Evolutionary conservation across 768 basidiomycete genomes (phyloP).

Genomic region (Paxillus involutus): DNA sequence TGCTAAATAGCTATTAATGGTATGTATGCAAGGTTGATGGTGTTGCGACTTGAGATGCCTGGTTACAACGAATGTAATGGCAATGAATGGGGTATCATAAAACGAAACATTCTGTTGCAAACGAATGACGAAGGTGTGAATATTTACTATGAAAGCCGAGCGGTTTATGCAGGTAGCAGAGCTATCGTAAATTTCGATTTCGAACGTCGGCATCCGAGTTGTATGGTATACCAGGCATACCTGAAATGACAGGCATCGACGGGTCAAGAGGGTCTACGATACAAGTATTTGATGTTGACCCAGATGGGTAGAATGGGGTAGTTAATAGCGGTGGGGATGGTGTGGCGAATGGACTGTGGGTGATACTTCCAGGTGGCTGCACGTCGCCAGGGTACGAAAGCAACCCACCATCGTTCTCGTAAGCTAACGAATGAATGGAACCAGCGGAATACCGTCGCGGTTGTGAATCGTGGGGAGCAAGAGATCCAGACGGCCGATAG

Average conservation of each 20-base stretch:
- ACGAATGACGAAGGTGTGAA: constrained; percentile 1
- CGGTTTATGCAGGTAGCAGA: constrained; percentile 5
- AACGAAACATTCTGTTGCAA: background rate
- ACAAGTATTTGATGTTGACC: constrained; percentile 6
- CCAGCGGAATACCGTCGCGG: constrained; percentile 21
- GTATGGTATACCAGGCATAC: constrained; percentile 17
- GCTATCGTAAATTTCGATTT: constrained; percentile 6
- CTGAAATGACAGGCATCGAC: constrained; percentile 10
- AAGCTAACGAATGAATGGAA: constrained; percentile 16
- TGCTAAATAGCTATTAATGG: constrained; percentile 18
- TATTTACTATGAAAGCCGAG: constrained; percentile 20
- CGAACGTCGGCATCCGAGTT: constrained; percentile 8
- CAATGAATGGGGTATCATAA: constrained; percentile 3
- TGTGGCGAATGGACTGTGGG: constrained; percentile 12
- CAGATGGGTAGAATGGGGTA: constrained; percentile 31
- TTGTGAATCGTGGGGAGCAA: constrained; percentile 7
- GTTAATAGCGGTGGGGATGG: constrained; percentile 28
- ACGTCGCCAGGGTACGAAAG: constrained; percentile 12
- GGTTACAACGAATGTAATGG: constrained; percentile 13
- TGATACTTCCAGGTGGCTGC: constrained; percentile 6
- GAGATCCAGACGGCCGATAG: constrained; percentile 6
- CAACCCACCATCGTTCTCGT: constrained; percentile 7
- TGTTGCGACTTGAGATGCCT: constrained; percentile 6
- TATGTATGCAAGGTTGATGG: constrained; percentile 13
- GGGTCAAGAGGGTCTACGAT: constrained; percentile 7